A percentile compares a stretch with the other conserved stretches of the same genome.
phyloP scores from a whole-genome alignment of 73 alveolate genomes.

The Uronychia binucleata region DNA sequence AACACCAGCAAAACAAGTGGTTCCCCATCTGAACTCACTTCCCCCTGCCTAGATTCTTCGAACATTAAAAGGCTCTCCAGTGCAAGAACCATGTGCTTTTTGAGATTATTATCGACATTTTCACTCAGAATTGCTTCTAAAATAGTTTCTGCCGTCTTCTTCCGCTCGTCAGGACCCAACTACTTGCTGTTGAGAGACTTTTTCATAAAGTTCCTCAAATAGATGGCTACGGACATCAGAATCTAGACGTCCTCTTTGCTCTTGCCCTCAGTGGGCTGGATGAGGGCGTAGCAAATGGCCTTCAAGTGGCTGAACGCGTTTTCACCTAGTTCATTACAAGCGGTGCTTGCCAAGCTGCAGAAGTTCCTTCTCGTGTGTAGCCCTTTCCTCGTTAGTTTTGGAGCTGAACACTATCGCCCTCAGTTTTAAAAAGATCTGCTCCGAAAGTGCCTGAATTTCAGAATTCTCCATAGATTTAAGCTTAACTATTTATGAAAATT shows the following conservation, averaged over 20 bases:
- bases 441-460: neutral
- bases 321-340: neutral
- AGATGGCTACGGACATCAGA: conserved; percentile 22
- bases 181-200: neutral
- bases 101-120: conserved; percentile 1
- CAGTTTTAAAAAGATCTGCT: neutral
- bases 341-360: neutral
- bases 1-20: neutral
- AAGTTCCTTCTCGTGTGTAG: neutral
- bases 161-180: neutral
- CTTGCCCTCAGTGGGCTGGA: neutral
- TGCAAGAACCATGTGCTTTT: conserved; percentile 20
- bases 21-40: neutral
- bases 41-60: neutral
- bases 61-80: conserved; percentile 26
- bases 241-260: too few relatives aligned
- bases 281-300: neutral
- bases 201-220: conserved; percentile 27
- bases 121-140: conserved; percentile 9
- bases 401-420: neutral
- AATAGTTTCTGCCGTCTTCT: neutral
- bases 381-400: neutral
- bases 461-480: neutral
- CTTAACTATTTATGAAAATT: neutral
- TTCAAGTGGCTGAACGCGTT: neutral